phyloP scores from a whole-genome alignment of 2,329 filamentous ascomycete genomes.

The Aspergillus nomiae region DNA sequence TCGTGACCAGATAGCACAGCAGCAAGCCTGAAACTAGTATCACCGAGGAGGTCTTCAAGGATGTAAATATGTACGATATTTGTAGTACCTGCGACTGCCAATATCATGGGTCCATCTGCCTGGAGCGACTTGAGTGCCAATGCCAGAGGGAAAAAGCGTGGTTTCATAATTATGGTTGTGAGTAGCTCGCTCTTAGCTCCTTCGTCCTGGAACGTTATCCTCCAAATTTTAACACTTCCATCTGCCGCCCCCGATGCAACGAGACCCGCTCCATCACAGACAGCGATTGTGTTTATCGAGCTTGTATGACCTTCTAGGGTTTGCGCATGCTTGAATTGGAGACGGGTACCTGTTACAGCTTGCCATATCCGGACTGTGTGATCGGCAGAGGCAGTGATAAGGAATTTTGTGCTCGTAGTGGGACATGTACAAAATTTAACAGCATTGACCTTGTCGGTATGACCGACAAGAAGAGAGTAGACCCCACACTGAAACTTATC shows the following conservation, averaged over 20 bases:
- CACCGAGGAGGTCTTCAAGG: conserved; percentile 47
- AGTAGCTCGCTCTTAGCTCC: conserved; percentile 52
- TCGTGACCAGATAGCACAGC: conserved; percentile 87
- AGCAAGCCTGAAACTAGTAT: conserved; percentile 65
- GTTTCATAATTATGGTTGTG: conserved; percentile 71
- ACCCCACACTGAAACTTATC: conserved; percentile 60
- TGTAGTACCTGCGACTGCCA: conserved; percentile 85
- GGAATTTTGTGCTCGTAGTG: conserved; percentile 53
- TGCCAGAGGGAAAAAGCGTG: conserved; percentile 79
- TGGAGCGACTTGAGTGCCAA: conserved; percentile 68
- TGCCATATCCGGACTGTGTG: conserved; percentile 69
- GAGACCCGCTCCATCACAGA: conserved; percentile 47
- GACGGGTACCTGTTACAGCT: conserved; percentile 23
- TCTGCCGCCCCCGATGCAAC: conserved; percentile 66
- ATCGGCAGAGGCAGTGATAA: conserved; percentile 83
- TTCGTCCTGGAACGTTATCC: conserved; percentile 46
- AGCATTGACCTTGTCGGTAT: conserved; percentile 78
- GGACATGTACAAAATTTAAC: conserved; percentile 71
- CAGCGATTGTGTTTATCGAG: conserved; percentile 68
- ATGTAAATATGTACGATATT: conserved; percentile 80
- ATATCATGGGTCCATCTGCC: conserved; percentile 52
- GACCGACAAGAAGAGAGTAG: conserved; percentile 68
- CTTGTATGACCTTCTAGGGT: conserved; percentile 69
- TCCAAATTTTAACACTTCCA: conserved; percentile 69
- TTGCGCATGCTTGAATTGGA: conserved; percentile 44